Evolutionary conservation across 2,329 filamentous ascomycete genomes (phyloP).

Genomic region (Furcasterigmium furcatum): DNA sequence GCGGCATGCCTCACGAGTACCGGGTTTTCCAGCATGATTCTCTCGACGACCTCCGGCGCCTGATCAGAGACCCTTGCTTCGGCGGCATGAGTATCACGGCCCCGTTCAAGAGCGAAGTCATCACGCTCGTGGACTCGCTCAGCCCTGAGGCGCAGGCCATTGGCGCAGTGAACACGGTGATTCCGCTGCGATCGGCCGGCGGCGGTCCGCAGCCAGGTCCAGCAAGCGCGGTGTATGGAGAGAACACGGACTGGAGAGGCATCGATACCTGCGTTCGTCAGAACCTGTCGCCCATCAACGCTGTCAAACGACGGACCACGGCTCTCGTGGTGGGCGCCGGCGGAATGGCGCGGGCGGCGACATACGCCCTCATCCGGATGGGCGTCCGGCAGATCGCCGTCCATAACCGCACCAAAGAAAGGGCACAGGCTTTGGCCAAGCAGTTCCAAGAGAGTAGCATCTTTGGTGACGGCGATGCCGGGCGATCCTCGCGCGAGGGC

Average conservation of each 20-base stretch:
- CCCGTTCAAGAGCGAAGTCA: conserved; percentile 60
- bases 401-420: conserved; percentile 50
- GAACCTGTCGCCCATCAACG: conserved; percentile 57
- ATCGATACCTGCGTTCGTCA: conserved; percentile 58
- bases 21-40: conserved; percentile 47
- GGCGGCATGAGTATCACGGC: conserved; percentile 59
- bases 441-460: conserved; percentile 14
- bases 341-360: conserved; percentile 36
- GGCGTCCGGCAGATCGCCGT: conserved; percentile 58
- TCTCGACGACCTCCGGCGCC: conserved; percentile 47
- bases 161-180: conserved; percentile 61
- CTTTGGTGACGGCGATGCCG: neutral
- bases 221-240: conserved; percentile 59
- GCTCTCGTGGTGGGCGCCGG: conserved; percentile 45
- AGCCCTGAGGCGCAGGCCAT: conserved; percentile 61
- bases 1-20: conserved; percentile 57
- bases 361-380: conserved; percentile 57
- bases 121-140: conserved; percentile 53
- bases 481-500: no score
- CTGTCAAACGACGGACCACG: conserved; percentile 32
- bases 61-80: conserved; percentile 53
- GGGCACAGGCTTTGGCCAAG: conserved; percentile 46
- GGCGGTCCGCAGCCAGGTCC: no score
- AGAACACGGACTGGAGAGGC: conserved; percentile 67
- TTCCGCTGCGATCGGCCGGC: conserved; percentile 50